Evolutionary conservation across 164 flowering plant species (phyloP), one percentile per base, ranked within the genome.

Genomic region (Liriodendron chinense): DNA sequence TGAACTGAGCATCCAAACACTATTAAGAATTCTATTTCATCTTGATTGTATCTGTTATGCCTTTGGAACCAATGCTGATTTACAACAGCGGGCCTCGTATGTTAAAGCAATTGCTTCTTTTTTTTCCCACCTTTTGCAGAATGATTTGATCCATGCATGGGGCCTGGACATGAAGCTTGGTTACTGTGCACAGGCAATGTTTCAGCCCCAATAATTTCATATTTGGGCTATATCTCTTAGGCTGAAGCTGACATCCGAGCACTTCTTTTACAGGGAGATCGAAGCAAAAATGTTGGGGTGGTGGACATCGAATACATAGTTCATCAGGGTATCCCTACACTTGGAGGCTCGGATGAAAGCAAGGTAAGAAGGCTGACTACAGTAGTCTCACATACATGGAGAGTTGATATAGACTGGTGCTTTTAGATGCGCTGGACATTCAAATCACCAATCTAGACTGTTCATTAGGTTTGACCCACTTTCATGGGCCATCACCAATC

Each of bases 61-160:
- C 43, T 34, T 34, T 34, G 43, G 43, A 34, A 4, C 18, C 59
- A 53, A 12, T 53, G 59, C 59, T 53, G 20, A 53, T 53, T 53
- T 53, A 53, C 59, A 1, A 53, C 59, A 12, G 13, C 2, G 18
- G 18, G 18, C 18, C 59, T 53, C 2, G 59, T 53, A n/a, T 53
- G 9, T 16, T 53, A 12, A 53, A 12, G 13, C 18, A 9, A 53
- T 53, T 53, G 2, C 18, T 53, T 53, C 9, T 53, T 67, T 34
- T 20, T 63, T 72, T 21, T 23, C n/a, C 2, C 63, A 65, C 20
- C 23, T 69, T 71, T 63, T 20, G 21, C 92, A 94, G 98, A 94
- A 93, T 80, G 98, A 94, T 82, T 84, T 94, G 85, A 90, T 94
- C 82, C 98, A 94, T 85, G 98, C 92, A 1, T 95, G 98, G 98